Base-by-base conservation (phyloP, 495 filamentous ascomycete genomes). In the Oleoguttula mirabilis region DNA sequence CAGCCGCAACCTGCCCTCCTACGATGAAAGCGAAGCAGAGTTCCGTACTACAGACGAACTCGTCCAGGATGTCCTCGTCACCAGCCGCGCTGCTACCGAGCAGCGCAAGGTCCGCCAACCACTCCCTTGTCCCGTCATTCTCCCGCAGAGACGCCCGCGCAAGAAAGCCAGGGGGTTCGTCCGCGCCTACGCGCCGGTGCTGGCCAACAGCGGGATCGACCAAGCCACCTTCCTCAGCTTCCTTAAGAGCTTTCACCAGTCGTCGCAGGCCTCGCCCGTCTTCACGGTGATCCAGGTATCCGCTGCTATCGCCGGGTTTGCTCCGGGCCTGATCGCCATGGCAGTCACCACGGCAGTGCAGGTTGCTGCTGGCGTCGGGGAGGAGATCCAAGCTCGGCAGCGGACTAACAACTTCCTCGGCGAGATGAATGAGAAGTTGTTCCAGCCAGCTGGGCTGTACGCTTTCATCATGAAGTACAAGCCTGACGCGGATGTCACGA, bases 381-480 rank as follows among this genome's bases (percentile, higher is more conserved):
- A 39, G 38, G 57, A 45, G 60, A 56, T 44, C 20, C 55, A 57
- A 43, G 38, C 21, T 10, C 45, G 47, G 7, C 34, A 33, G 36
- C 68, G 72, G 33, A 66, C 69, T 4, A 79, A 76, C 41, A 59
- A 41, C 1, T 78, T 70, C 60, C 65, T 80, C 12, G 61, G 70
- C 28, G 61, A 64, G 38, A 68, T 75, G 54, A 79, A 79, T 56
- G 56, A 68, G 5, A 61, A 71, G 24, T 65, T 76, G 32, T 79
- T 78, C 59, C 62, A 60, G 21, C 76, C 76, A 0, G 70, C 67
- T 14, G 76, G 76, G 5, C 62, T 79, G 0, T 77, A 68, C 55
- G 72, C 68, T 40, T 55, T 79, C 4, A 59, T 80, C 24, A 73
- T 80, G 69, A 71, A 71, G 7, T 77, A 70, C 56, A 68, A 72